These are phyloP conservation scores for Gossypium stocksii DNA, from an alignment of 345 rosid genomes.

Conservation along the genomic window DNA sequence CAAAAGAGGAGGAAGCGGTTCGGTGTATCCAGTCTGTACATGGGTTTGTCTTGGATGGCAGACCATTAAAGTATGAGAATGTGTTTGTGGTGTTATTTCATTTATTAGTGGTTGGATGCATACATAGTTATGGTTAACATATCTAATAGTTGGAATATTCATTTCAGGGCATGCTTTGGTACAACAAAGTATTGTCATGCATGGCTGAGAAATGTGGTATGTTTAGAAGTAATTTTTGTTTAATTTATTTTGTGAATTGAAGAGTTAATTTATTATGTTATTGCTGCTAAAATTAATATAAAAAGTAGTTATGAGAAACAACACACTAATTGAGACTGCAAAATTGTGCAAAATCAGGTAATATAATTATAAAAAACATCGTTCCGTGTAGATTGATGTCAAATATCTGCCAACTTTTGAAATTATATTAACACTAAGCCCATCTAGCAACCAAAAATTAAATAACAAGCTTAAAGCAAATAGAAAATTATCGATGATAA, in stretches of 20 bases:
- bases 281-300: not conserved
- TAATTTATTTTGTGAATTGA: slow-evolving; percentile 4
- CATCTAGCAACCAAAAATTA: too few species aligned
- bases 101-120: not conserved
- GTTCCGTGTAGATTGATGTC: not conserved
- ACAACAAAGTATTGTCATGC: slow-evolving; percentile 97
- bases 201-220: slow-evolving; percentile 90
- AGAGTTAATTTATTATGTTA: not conserved
- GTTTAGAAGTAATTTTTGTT: slow-evolving; percentile 16
- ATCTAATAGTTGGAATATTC: slow-evolving; percentile 5
- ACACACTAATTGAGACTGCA: not conserved
- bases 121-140: not conserved
- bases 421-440: not conserved
- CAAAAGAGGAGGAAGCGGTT: slow-evolving; percentile 84
- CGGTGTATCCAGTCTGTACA: slow-evolving; percentile 90
- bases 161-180: slow-evolving; percentile 88
- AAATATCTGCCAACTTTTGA: not conserved
- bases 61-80: slow-evolving; percentile 52
- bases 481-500: not conserved
- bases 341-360: not conserved
- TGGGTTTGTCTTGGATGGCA: slow-evolving; percentile 84
- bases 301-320: not conserved
- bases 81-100: not conserved
- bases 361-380: not conserved
- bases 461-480: not conserved